phyloP scores from a whole-genome alignment of 768 basidiomycete genomes.

The Tricholoma bakamatsutake region DNA sequence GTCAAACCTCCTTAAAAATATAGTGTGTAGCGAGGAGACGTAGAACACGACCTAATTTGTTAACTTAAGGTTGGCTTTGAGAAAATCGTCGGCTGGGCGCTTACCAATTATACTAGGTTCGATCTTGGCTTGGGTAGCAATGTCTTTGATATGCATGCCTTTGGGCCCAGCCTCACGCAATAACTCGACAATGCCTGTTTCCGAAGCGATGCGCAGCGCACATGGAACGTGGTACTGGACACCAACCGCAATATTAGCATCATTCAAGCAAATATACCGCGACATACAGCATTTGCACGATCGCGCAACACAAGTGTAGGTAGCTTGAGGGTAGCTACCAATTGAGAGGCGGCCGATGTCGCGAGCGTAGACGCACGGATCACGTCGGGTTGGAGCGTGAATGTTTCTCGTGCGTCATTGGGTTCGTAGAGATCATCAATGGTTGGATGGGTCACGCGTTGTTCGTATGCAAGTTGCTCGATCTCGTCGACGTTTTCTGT shows the following conservation, averaged over 20 bases:
- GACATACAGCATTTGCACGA: background rate
- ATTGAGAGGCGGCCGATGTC: background rate
- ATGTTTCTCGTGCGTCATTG: background rate
- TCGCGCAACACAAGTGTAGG: background rate
- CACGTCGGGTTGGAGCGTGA: background rate
- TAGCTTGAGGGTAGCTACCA: background rate
- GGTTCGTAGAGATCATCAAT: background rate
- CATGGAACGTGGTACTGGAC: background rate
- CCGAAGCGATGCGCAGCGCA: background rate
- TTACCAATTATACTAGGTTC: slow-evolving; percentile 28
- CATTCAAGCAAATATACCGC: background rate
- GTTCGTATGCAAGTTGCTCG: background rate
- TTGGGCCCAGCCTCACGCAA: background rate
- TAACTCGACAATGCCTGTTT: background rate
- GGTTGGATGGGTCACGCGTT: background rate
- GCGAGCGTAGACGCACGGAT: background rate
- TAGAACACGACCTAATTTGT: slow-evolving; percentile 18
- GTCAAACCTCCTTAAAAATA: slow-evolving; percentile 10
- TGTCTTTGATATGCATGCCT: slow-evolving; percentile 27
- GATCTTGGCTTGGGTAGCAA: slow-evolving; percentile 20
- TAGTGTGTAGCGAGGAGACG: slow-evolving; percentile 15
- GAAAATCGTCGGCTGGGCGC: background rate
- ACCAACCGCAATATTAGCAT: background rate
- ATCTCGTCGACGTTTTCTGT: background rate
- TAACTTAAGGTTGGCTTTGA: background rate